Conservation (phyloP, 371 early-diverging fungal genomes). For the Rhizopus microsporus region DNA sequence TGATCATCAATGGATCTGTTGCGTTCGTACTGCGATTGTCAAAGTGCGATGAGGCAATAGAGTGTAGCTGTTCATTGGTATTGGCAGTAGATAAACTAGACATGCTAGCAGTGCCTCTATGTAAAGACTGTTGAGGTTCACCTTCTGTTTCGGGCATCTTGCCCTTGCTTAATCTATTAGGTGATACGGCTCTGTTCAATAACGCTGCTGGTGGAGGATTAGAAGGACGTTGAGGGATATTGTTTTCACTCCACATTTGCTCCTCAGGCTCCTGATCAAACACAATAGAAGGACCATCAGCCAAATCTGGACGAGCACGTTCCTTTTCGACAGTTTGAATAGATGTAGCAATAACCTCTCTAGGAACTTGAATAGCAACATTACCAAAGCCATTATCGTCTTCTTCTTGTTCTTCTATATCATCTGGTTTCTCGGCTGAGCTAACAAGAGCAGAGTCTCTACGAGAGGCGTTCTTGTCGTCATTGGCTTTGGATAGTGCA, state of each 20-base stretch:
- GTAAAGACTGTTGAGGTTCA: conserved; percentile 4
- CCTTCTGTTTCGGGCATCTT: conserved; percentile 8
- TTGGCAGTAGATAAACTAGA: conserved; percentile 31
- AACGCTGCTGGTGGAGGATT: conserved; percentile 32
- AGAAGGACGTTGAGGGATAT: conserved; percentile 28
- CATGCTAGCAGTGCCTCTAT: conserved; percentile 7
- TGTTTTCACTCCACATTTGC: conserved; percentile 7
- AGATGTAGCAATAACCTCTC: background rate
- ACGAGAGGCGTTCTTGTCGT: background rate
- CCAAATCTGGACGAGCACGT: conserved; percentile 1
- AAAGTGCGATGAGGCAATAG: conserved; percentile 17
- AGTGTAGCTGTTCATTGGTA: conserved; percentile 25
- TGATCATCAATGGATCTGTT: conserved; percentile 27
- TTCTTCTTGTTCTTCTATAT: background rate
- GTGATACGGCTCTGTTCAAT: conserved; percentile 22
- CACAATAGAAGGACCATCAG: conserved; percentile 13
- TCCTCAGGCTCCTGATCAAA: conserved; percentile 19
- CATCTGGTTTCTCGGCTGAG: conserved; percentile 3
- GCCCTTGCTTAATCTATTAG: conserved; percentile 11
- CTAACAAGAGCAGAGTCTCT: conserved; percentile 2
- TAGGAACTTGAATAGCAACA: conserved; percentile 11
- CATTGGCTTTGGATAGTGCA: conserved; percentile 26
- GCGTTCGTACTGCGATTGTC: conserved; percentile 14
- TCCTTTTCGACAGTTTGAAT: background rate
- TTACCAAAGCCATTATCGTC: conserved; percentile 9